Evolutionary conservation across 2,329 filamentous ascomycete genomes (phyloP).

Genomic region (Colletotrichum spaethianum): DNA sequence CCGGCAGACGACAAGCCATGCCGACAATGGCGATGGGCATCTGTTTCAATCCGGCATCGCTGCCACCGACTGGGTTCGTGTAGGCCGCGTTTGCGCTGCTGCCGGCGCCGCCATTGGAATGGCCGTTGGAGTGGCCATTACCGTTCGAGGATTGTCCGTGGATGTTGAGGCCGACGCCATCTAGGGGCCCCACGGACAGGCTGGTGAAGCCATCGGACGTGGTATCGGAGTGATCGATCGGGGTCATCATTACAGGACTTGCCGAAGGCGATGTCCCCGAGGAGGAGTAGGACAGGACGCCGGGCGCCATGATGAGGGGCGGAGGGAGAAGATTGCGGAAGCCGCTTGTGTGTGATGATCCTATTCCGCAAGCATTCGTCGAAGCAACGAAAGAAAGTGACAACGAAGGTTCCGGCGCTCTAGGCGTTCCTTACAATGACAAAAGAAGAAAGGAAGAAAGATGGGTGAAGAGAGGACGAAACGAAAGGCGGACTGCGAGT

Average conservation of each 20-base stretch:
- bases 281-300: conserved; percentile 41
- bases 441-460: neutral
- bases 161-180: conserved; percentile 37
- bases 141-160: conserved; percentile 37
- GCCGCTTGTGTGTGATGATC: conserved; percentile 30
- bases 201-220: conserved; percentile 41
- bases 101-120: conserved; percentile 36
- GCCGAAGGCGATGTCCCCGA: conserved; percentile 42
- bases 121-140: conserved; percentile 43
- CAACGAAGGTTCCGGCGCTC: conserved; percentile 38
- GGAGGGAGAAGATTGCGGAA: conserved; percentile 32
- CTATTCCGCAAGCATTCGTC: conserved; percentile 38
- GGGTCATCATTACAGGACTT: conserved; percentile 42
- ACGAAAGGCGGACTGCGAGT: conserved; percentile 37
- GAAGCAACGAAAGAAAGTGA: conserved; percentile 34
- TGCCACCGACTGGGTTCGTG: conserved; percentile 35
- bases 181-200: conserved; percentile 39
- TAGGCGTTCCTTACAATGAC: conserved; percentile 35
- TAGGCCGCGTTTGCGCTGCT: conserved; percentile 28
- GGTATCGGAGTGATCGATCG: conserved; percentile 41
- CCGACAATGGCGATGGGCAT: conserved; percentile 63
- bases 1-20: conserved; percentile 63
- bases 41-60: conserved; percentile 44
- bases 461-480: conserved; percentile 20
- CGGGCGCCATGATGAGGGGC: conserved; percentile 40